Base-by-base conservation (phyloP, 805 yeast genomes). In the Jamesozyma gamospora region DNA sequence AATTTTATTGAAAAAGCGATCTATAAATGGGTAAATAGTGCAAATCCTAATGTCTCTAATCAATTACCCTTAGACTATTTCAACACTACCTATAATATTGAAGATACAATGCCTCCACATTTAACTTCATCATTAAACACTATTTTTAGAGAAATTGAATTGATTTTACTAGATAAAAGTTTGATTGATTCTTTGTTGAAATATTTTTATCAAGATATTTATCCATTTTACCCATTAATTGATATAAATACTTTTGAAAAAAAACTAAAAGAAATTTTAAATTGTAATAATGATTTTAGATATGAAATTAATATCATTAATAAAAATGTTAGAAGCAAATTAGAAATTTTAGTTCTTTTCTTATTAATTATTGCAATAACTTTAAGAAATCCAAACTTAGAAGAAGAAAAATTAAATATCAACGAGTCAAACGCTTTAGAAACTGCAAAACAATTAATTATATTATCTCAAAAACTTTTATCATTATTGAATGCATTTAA, bases 161-260 rank as follows among this genome's bases (percentile, higher is more conserved):
- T 37, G 3, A 34, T 45, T 12, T 16, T 49, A 16, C 11, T 38
- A 12, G 43, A 45, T 28, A 45, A 41, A 35, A 28, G 34, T 12
- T 39, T 37, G 4, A 32, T 44, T 4, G 41, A 48, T 32, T 19
- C 28, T 4, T 35, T 42, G 18, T 30, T 52, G 14, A 43, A 30
- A 19, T 36, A 35, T 3, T 52, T 52, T 29, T 51, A 50, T 31
- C 40, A 48, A 25, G 42, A 49, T 13, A 41, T 52, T 14, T 52
- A 51, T 28, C 56, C 56, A 26, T 42, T 49, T 28, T 49, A 35
- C 27, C 55, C 56, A 14, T 39, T 46, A 21, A 40, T 52, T 31
- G 53, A 51, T 25, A 45, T 49, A 19, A 30, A 37, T 2, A 9
- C 34, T 2, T 44, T 44, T 32, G 47, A 44, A 31, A 26, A 31